Base-by-base conservation (phyloP, 2,329 filamentous ascomycete species). In the Trichophyton benhamiae region DNA sequence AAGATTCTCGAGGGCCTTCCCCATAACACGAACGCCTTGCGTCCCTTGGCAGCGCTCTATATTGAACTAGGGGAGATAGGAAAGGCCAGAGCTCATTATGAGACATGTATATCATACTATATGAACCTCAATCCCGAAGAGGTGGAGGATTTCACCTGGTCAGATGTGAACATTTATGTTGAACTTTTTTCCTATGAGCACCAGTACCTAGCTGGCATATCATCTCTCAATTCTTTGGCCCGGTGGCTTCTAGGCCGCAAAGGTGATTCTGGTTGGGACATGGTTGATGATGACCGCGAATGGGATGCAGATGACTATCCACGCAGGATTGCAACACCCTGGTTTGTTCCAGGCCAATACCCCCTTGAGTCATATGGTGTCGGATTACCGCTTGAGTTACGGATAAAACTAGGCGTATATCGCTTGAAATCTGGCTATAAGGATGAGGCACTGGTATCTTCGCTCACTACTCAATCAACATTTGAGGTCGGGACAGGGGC, bases 161-260 rank as follows among this genome's bases (percentile, higher is more conserved):
- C 87, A 60, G 88, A 97, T 71, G 78, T 95, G 48, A 88, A 90
- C 63, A 87, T 91, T 60, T 96, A 94, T 66, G 82, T 90, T 44
- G 90, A 96, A 68, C 80, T 97, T 17, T 85, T 91, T 63, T 83
- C 85, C 30, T 83, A 85, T 57, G 74, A 83, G 8, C 80, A 81
- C 42, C 79, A 83, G 60, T 87, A 86, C 67, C 74, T 79, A 4
- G 80, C 86, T 65, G 91, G 88, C 2, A 81, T 95, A 2, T 73
- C 74, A 30, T 83, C 87, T 64, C 78, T 95, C 11, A 94, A 88
- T 70, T 79, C 79, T 1, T 74, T 96, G 15, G 83, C 87, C 22
- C 81, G 95, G 61, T 96, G 91, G 90, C 79, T 96, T 60, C 78
- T 96, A 44, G 88, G 89, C 7, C 85, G 94, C 57, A 77, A 80